phyloP scores from a whole-genome alignment of 495 filamentous ascomycete species.

The Annulohypoxylon maeteangense region DNA sequence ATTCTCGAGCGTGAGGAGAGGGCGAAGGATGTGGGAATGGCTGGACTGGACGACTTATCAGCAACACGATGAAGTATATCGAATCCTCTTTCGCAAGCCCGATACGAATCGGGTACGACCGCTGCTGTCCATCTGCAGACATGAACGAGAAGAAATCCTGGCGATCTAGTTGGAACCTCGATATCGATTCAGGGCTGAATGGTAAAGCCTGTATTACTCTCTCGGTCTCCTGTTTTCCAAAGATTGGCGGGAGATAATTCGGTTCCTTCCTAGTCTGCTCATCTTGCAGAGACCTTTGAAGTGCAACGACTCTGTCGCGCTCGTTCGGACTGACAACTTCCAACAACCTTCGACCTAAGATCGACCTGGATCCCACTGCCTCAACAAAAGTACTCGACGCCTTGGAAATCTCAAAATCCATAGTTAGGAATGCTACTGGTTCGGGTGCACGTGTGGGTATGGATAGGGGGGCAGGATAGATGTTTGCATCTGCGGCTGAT shows the following conservation, averaged over 20 bases:
- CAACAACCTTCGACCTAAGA: constrained; percentile 56
- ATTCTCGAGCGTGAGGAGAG: constrained; percentile 59
- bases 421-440: constrained; percentile 65
- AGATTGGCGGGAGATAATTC: constrained; percentile 66
- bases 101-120: constrained; percentile 56
- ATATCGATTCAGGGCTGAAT: constrained; percentile 59
- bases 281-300: constrained; percentile 59
- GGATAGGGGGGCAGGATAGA: constrained; percentile 58
- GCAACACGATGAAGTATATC: constrained; percentile 63
- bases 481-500: constrained; percentile 55
- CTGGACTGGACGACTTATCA: constrained; percentile 49
- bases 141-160: constrained; percentile 62
- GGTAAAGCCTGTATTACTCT: constrained; percentile 60
- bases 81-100: constrained; percentile 63
- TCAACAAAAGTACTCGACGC: constrained; percentile 63
- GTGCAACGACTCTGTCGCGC: constrained; percentile 59
- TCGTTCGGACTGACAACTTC: constrained; percentile 62
- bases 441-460: constrained; percentile 53
- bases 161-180: constrained; percentile 56
- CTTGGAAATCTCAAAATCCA: constrained; percentile 65
- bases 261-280: constrained; percentile 63
- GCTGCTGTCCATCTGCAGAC: constrained; percentile 56
- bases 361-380: constrained; percentile 56
- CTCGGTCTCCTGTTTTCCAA: constrained; percentile 58
- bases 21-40: constrained; percentile 56